Evolutionary conservation across 176 grass and related monocot genomes (phyloP).

Genomic region (Cenchrus fungigraminus): DNA sequence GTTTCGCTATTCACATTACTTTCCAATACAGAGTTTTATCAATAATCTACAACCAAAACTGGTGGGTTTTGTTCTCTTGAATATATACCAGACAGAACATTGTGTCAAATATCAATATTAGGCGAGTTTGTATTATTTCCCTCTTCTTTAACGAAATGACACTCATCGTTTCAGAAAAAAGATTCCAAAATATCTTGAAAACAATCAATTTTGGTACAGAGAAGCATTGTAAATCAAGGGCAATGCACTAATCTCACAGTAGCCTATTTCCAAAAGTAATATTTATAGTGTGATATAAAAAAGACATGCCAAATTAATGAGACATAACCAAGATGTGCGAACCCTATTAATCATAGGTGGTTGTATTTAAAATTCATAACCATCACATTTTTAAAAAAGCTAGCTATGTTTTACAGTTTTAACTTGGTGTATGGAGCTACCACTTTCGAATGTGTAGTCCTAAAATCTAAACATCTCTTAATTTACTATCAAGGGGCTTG

Average conservation of each 20-base stretch:
- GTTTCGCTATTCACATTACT: background rate
- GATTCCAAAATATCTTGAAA: background rate
- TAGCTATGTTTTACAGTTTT: background rate
- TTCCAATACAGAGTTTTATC: background rate
- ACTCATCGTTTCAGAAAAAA: background rate
- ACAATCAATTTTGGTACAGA: background rate
- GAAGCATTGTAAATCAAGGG: background rate
- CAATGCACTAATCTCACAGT: no score
- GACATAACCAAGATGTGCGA: background rate
- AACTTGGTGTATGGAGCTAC: background rate
- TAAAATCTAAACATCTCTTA: background rate
- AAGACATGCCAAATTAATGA: no score
- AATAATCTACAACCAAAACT: background rate
- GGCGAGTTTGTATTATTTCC: background rate
- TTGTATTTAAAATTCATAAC: slow-evolving; percentile 1
- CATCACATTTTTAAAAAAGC: background rate
- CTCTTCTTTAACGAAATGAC: background rate
- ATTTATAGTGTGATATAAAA: background rate
- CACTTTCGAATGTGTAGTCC: background rate
- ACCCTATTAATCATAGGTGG: background rate
- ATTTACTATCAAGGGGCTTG: background rate
- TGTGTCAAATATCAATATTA: background rate
- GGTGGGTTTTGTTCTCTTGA: background rate
- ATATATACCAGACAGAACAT: background rate
- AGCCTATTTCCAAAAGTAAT: no score